Conservation (phyloP, 495 filamentous ascomycete genomes). For the Hypoxylon subgilvum region DNA sequence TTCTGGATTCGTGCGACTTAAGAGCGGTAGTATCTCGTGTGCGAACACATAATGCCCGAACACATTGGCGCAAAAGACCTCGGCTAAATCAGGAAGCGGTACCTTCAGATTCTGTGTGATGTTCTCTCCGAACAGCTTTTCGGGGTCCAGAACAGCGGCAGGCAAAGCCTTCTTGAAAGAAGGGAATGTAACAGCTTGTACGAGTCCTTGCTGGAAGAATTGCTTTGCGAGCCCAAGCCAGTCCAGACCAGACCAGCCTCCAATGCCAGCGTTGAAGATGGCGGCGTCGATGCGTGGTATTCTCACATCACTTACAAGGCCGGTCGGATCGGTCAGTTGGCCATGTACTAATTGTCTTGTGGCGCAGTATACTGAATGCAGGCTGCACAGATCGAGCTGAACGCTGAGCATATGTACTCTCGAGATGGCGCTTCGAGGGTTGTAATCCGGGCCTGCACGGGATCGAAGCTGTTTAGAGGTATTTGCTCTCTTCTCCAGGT, state of each 20-base stretch:
- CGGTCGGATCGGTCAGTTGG: slow-evolving; percentile 53
- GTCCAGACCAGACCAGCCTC: slow-evolving; percentile 81
- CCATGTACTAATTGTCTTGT: slow-evolving; percentile 56
- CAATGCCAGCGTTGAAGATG: slow-evolving; percentile 87
- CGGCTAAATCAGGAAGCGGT: slow-evolving; percentile 58
- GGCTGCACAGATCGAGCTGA: slow-evolving; percentile 62
- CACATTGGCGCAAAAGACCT: slow-evolving; percentile 87
- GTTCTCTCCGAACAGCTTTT: slow-evolving; percentile 31
- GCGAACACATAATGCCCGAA: slow-evolving; percentile 94
- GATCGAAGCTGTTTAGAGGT: slow-evolving; percentile 46
- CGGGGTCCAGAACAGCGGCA: slow-evolving; percentile 59
- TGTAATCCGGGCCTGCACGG: slow-evolving; percentile 49
- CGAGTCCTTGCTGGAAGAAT: slow-evolving; percentile 64
- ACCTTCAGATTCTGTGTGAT: neutral
- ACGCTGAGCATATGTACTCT: slow-evolving; percentile 63
- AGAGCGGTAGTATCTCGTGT: slow-evolving; percentile 76
- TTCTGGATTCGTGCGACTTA: slow-evolving; percentile 56
- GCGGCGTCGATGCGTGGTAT: slow-evolving; percentile 78
- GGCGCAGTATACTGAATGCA: slow-evolving; percentile 55
- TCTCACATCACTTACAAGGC: slow-evolving; percentile 49
- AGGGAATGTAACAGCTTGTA: slow-evolving; percentile 78
- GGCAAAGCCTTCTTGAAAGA: slow-evolving; percentile 68
- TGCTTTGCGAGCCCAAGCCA: slow-evolving; percentile 68
- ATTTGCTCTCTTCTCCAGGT: slow-evolving; percentile 54
- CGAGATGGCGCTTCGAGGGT: slow-evolving; percentile 50